Base-by-base conservation (phyloP, 257 asterid species). In the Solanum tarijense region DNA sequence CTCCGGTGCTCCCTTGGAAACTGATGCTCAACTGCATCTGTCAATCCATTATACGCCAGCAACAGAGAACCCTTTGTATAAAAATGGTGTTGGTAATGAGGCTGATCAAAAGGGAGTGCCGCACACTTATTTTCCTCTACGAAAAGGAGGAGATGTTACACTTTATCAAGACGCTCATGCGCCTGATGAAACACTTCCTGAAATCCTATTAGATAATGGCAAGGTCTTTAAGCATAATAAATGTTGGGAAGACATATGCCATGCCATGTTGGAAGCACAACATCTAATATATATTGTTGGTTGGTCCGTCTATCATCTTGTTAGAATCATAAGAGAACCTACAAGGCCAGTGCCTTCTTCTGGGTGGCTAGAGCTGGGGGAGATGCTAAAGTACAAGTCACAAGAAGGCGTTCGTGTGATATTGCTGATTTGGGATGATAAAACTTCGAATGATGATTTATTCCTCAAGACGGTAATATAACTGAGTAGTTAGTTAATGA, bases 351-450 rank as follows among this genome's bases (percentile, higher is more conserved):
- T 96, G 91, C 98, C 99, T 0, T 89, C 83, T 34, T 98, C 98
- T 29, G 99, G 98, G 75, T 89, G 94, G 88, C 89, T 95, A 94
- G 94, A 84, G 86, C 90, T 96, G 72, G 99, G 99, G 68, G 99
- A 96, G 71, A 83, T 96, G 90, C 94, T 96, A 8, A 95, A 93
- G 90, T 96, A 95, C 88, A 96, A 96, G 90, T 96, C 99, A 29
- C 98, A 96, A 89, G 99, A 96, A 92, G 99, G 99, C 73, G 98
- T 94, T 87, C 91, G 98, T 84, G 99, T 96, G 32, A 88, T 96
- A 92, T 84, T 96, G 90, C 90, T 96, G 93, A 98, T 95, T 93
- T 95, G 99, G 99, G 99, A 96, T 89, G 99, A 96, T 60, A 96
- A 94, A 92, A 96, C 99, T 91, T 96, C 99, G 14, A 98, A 96